Base-by-base conservation (phyloP, 202 grass and related monocot genomes). In the Cymbopogon flexuosus region DNA sequence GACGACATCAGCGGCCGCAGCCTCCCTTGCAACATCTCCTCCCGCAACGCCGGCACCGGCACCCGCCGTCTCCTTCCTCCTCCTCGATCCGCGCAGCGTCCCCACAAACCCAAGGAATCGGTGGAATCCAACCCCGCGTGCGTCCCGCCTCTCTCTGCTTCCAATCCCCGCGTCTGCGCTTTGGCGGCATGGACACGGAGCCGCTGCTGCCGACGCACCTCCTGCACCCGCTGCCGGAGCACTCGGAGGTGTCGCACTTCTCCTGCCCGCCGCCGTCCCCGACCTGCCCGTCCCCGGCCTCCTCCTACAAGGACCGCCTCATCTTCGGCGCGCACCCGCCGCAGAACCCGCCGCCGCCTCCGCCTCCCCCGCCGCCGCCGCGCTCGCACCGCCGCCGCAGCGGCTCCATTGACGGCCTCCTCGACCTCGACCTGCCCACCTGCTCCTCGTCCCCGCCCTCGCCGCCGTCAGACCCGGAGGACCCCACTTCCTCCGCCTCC, bases 261-360 rank as follows among this genome's bases (percentile, higher is more conserved):
- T 65, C 13, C 68, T 7, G 16, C 0, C 62, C 85, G 8, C 62
- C 85, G 8, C 61, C 87, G 2, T 35, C 83, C 31, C 84, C 88
- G 10, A 49, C 90, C 4, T 75, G 68, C 83, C 19, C 88, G 0
- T 73, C 92, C 21, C 67, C 86, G 56, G 68, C 83, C 1, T 77
- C 90, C 62, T 90, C 74, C 54, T 85, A 93, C 84, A 91, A 90
- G 77, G 81, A 92, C 8, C 84, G 84, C 68, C 58, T 89, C 84
- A 93, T 93, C 83, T 89, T 88, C 72, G 91, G 88, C 22, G 77
- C 76, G 4, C 81, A 76, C 41, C 42, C 71, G 0, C 69, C 80
- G 1, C 41, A 81, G 2, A 62, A 81, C 2, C 35, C 79, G 7
- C 43, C 84, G 2, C 84, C 72, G 2, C 30, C 79, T 0, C 83